Conservation (phyloP, 1,284 basidiomycete genomes). For the Ceratorhiza oryzae-sativae region DNA sequence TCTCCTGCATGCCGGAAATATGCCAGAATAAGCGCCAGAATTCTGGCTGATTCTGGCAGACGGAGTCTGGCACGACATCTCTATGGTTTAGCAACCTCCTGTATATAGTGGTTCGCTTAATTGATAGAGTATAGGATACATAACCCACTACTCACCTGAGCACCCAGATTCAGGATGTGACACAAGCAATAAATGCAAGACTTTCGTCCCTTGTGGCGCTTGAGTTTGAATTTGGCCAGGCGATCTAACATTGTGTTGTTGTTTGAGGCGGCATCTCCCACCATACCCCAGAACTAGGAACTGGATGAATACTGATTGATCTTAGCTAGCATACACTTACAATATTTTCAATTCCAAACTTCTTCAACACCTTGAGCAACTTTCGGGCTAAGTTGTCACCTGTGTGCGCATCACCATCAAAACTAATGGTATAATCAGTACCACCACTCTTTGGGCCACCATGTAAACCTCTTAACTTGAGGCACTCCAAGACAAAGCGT, state of each 20-base stretch:
- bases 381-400: not conserved
- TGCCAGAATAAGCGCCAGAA: too few species aligned
- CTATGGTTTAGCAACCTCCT: too few species aligned
- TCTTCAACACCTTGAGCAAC: not conserved
- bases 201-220: not conserved
- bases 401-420: not conserved
- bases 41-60: too few species aligned
- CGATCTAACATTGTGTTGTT: not conserved
- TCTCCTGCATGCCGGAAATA: too few species aligned
- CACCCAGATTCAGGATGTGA: not conserved
- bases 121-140: not conserved
- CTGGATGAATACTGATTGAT: not conserved
- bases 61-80: too few species aligned
- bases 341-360: not conserved
- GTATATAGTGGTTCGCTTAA: not conserved
- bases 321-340: not conserved
- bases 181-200: not conserved
- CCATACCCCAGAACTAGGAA: not conserved
- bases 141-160: not conserved
- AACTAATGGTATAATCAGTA: not conserved
- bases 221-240: not conserved
- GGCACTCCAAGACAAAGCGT: constrained; percentile 2
- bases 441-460: not conserved
- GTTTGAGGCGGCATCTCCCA: not conserved
- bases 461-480: too few species aligned